A percentile compares a stretch with the other conserved stretches of the same genome.
phyloP scores from a whole-genome alignment of 805 yeast genomes.

The Ogataea saltuana region DNA sequence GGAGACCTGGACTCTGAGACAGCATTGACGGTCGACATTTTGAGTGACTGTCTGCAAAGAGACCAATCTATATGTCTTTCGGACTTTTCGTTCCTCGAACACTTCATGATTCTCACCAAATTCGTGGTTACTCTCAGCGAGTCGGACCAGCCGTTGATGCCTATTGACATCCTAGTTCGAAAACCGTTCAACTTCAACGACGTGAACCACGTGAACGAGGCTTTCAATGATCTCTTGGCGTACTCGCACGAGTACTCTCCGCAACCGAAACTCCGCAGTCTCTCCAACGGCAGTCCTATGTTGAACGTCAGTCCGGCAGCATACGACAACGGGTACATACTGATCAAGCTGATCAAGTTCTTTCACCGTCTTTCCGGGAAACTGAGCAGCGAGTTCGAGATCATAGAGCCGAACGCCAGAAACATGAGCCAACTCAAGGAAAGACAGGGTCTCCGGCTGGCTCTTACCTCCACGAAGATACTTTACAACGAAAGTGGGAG shows the following conservation, averaged over 20 bases:
- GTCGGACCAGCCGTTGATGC: constrained; percentile 32
- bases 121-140: constrained; percentile 32
- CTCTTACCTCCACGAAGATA: constrained; percentile 35
- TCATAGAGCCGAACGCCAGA: constrained; percentile 27
- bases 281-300: constrained; percentile 12
- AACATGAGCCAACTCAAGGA: constrained; percentile 24
- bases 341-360: constrained; percentile 43
- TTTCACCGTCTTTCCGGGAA: constrained; percentile 31
- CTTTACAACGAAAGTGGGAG: constrained; percentile 26
- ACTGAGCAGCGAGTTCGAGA: constrained; percentile 28
- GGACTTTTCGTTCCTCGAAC: constrained; percentile 52
- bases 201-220: constrained; percentile 16
- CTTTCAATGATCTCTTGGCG: constrained; percentile 22
- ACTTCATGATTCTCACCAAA: constrained; percentile 33
- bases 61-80: constrained; percentile 52
- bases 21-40: constrained; percentile 41
- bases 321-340: constrained; percentile 40
- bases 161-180: constrained; percentile 20
- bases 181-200: constrained; percentile 17
- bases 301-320: constrained; percentile 11
- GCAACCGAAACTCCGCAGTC: constrained; percentile 1
- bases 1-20: constrained; percentile 29
- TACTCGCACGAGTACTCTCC: constrained; percentile 16
- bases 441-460: constrained; percentile 33
- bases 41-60: constrained; percentile 46